A percentile compares a stretch with the other conserved stretches of the same genome.
These are phyloP conservation scores for Psilocybe cubensis DNA, from an alignment of 768 basidiomycete species.

Conservation along the genomic window DNA sequence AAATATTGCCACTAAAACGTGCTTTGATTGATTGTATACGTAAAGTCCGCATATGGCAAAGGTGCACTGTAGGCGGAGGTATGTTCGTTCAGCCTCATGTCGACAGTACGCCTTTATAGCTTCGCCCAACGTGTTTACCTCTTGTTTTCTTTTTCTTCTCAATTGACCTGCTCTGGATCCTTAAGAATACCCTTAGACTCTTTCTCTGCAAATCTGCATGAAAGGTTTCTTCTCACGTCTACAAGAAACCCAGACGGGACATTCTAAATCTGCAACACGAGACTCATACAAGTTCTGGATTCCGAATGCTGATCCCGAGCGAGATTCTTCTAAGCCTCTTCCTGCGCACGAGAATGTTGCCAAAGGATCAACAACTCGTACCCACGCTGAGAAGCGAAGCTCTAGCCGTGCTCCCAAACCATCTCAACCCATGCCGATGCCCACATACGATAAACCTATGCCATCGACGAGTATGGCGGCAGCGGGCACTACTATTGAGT, in stretches of 20 bases:
- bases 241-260: constrained; percentile 46
- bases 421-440: constrained; percentile 11
- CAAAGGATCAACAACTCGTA: constrained; percentile 21
- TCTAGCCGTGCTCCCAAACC: constrained; percentile 31
- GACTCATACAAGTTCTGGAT: constrained; percentile 42
- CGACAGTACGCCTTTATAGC: constrained; percentile 39
- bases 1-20: not conserved
- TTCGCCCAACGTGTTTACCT: constrained; percentile 27
- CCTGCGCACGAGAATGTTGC: constrained; percentile 25
- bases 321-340: constrained; percentile 27
- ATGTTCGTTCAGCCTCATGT: constrained; percentile 61
- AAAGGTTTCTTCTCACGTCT: constrained; percentile 54
- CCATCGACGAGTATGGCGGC: constrained; percentile 11
- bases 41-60: constrained; percentile 33
- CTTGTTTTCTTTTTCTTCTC: constrained; percentile 28
- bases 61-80: constrained; percentile 22
- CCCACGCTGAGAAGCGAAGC: constrained; percentile 30
- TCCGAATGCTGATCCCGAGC: constrained; percentile 30
- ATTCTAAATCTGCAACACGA: constrained; percentile 41
- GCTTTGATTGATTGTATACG: constrained; percentile 14
- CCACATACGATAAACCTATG: constrained; percentile 13
- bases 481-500: constrained; percentile 15
- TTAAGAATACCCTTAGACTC: constrained; percentile 26
- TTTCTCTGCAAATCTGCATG: constrained; percentile 41
- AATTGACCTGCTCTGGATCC: constrained; percentile 24